Conservation (phyloP, 2,329 filamentous ascomycete species). For the Apiospora phragmitis region DNA sequence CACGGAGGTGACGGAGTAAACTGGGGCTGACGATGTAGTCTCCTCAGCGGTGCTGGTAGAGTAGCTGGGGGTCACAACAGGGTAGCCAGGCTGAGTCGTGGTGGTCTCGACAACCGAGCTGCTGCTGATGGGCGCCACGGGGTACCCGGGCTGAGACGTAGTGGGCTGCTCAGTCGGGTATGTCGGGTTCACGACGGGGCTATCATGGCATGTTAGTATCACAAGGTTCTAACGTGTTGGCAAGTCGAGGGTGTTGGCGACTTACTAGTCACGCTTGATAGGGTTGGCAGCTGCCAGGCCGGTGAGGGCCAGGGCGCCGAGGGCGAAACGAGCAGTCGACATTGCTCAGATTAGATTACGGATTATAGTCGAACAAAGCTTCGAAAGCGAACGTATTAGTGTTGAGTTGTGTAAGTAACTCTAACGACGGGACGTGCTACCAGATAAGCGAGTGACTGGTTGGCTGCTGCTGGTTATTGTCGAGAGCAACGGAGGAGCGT, state of each 20-base stretch:
- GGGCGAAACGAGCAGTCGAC: neutral
- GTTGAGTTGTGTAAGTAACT: neutral
- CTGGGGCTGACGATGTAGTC: neutral
- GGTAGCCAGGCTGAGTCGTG: neutral
- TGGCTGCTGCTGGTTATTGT: slow-evolving; percentile 1
- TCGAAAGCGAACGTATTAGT: neutral
- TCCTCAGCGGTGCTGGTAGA: neutral
- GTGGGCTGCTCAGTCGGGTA: neutral
- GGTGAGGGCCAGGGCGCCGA: neutral
- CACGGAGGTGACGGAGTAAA: neutral
- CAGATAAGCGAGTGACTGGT: slow-evolving; percentile 8
- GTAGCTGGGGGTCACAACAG: neutral
- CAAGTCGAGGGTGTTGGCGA: neutral
- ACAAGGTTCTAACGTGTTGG: neutral
- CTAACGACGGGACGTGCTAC: neutral
- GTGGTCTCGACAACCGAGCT: neutral
- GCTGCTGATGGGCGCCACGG: neutral
- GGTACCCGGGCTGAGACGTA: neutral
- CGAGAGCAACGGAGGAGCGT: slow-evolving; percentile 1
- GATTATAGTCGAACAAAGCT: neutral
- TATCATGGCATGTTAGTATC: neutral
- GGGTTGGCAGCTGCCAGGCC: neutral
- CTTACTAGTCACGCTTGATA: neutral
- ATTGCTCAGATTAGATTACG: neutral
- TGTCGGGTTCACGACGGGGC: neutral